Conservation (phyloP, 1,139 yeast species). For the Nakaseomyces sp. region DNA sequence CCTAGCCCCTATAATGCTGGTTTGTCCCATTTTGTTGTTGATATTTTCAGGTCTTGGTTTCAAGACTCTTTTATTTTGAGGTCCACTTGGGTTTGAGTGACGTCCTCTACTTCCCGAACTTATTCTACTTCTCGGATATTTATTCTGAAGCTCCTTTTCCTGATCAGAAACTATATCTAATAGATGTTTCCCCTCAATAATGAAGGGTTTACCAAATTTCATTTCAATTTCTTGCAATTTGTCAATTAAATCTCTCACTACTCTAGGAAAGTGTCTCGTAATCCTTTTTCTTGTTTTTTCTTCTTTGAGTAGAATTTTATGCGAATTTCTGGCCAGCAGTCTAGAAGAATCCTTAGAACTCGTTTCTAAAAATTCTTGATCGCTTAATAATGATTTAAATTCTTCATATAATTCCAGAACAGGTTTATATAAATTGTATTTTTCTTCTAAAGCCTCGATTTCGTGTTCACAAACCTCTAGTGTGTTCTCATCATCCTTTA, state of each 20-base stretch:
- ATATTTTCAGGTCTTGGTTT: slow-evolving; percentile 8
- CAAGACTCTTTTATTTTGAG: slow-evolving; percentile 5
- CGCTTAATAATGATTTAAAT: slow-evolving; percentile 48
- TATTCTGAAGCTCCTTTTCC: slow-evolving; percentile 35
- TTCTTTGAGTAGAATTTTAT: slow-evolving; percentile 69
- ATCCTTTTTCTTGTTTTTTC: slow-evolving; percentile 66
- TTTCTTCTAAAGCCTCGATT: slow-evolving; percentile 41
- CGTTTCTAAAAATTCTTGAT: slow-evolving; percentile 54
- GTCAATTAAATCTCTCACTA: slow-evolving; percentile 44
- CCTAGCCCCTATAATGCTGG: background rate
- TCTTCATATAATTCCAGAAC: slow-evolving; percentile 47
- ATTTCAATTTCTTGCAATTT: slow-evolving; percentile 43
- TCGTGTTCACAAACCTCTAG: slow-evolving; percentile 57
- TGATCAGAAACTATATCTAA: slow-evolving; percentile 37
- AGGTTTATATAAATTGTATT: slow-evolving; percentile 45
- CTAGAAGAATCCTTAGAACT: slow-evolving; percentile 77
- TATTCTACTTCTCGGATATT: slow-evolving; percentile 29
- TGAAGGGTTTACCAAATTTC: slow-evolving; percentile 34
- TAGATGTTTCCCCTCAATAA: slow-evolving; percentile 42
- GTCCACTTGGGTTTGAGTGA: background rate
- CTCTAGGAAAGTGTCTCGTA: slow-evolving; percentile 55
- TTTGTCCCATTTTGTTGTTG: background rate
- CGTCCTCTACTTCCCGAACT: slow-evolving; percentile 12
- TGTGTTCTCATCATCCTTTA: slow-evolving; percentile 42
- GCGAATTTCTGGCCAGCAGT: slow-evolving; percentile 65